These are phyloP conservation scores for Quaeritorhiza haematococci DNA, from an alignment of 371 early-diverging fungal genomes.

Conservation along the genomic window DNA sequence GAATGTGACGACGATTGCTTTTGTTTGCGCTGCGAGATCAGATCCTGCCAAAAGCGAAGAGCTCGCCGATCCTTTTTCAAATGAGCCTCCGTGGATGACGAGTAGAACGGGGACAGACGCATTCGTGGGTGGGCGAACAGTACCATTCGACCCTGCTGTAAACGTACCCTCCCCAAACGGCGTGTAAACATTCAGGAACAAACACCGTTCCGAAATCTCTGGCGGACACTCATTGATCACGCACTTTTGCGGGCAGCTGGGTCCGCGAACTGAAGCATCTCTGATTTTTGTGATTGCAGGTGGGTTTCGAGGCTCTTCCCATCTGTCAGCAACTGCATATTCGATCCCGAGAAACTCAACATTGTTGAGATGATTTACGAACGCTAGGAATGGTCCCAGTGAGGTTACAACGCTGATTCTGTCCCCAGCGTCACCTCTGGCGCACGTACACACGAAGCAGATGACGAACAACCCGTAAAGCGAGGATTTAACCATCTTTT, in stretches of 20 bases:
- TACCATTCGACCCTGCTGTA: background rate
- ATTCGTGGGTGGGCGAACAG: background rate
- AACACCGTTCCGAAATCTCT: constrained; percentile 35
- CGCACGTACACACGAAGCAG: no score
- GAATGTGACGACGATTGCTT: constrained; percentile 38
- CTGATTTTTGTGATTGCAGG: background rate
- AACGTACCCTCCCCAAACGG: constrained; percentile 20
- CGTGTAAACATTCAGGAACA: constrained; percentile 43
- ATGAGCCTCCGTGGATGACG: constrained; percentile 21
- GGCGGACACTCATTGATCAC: constrained; percentile 16
- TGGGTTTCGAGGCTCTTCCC: constrained; percentile 6
- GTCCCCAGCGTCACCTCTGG: no score
- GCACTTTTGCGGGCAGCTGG: constrained; percentile 23
- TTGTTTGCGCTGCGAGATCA: no score
- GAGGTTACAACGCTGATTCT: no score
- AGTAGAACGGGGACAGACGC: background rate
- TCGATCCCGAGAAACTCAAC: constrained; percentile 19
- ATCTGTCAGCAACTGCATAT: constrained; percentile 14
- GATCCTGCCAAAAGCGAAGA: constrained; percentile 9
- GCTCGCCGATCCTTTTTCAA: constrained; percentile 18
- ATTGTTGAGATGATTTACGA: no score
- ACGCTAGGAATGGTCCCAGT: no score
- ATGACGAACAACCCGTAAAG: no score
- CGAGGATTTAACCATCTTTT: no score
- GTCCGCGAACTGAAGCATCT: background rate